Conservation (phyloP, 768 basidiomycete species). For the Collybia mongolica region DNA sequence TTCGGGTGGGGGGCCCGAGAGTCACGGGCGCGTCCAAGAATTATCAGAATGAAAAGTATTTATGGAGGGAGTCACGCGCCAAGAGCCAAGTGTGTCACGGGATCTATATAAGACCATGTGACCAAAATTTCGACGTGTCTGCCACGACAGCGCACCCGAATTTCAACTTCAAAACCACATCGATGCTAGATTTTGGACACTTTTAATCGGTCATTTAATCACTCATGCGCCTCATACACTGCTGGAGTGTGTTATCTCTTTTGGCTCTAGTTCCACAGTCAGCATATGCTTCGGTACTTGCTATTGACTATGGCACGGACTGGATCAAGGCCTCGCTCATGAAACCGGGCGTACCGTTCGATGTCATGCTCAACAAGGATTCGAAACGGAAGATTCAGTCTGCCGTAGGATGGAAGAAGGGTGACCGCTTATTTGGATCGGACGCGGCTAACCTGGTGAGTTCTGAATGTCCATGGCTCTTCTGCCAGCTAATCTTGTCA, state of each 20-base stretch:
- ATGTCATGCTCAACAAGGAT: constrained; percentile 94
- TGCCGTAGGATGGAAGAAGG: constrained; percentile 88
- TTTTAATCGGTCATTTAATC: constrained; percentile 19
- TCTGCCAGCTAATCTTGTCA: not conserved
- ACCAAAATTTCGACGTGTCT: constrained; percentile 29
- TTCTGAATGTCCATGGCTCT: constrained; percentile 10
- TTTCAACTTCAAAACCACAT: constrained; percentile 14
- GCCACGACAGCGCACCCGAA: constrained; percentile 26
- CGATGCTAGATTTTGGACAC: constrained; percentile 27
- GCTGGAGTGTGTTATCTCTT: constrained; percentile 37
- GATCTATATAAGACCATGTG: constrained; percentile 14
- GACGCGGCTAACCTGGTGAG: constrained; percentile 89
- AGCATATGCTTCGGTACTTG: constrained; percentile 76
- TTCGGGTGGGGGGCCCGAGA: no score
- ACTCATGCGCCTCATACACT: constrained; percentile 36
- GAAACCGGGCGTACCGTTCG: constrained; percentile 93
- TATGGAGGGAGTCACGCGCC: no score
- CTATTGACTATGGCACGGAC: constrained; percentile 98
- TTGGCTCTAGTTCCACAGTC: constrained; percentile 38
- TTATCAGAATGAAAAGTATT: no score
- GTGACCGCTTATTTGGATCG: constrained; percentile 84
- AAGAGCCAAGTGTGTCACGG: no score
- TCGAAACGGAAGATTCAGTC: constrained; percentile 95
- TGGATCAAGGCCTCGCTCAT: constrained; percentile 96
- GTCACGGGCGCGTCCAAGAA: no score